Conservation (phyloP, 805 yeast genomes). For the Cyberlindnera suaveolens region DNA sequence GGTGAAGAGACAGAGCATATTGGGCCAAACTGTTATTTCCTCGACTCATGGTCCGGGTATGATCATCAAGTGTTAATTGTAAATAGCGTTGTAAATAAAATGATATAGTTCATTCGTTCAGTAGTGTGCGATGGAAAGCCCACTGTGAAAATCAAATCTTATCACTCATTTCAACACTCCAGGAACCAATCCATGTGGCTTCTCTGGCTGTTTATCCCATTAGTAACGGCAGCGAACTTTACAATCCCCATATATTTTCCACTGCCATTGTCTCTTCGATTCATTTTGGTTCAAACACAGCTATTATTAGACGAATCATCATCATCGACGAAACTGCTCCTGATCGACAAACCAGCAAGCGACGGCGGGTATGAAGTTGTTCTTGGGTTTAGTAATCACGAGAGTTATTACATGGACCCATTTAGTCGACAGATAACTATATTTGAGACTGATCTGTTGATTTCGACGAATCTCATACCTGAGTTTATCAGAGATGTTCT, state of each 20-base stretch:
- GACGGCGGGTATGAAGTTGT: neutral
- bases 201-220: neutral
- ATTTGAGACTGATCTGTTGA: conserved; percentile 13
- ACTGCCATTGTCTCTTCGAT: neutral
- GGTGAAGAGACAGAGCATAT: conserved; percentile 57
- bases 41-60: conserved; percentile 79
- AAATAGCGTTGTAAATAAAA: neutral
- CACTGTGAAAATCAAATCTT: no score
- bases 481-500: neutral
- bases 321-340: no score
- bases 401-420: conserved; percentile 13
- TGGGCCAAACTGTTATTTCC: conserved; percentile 64
- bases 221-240: neutral
- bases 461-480: neutral
- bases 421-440: conserved; percentile 2
- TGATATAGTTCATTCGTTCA: no score
- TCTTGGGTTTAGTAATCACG: conserved; percentile 5
- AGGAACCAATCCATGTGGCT: no score
- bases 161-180: no score
- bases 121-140: no score
- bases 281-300: neutral
- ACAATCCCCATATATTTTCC: neutral
- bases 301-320: neutral
- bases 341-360: no score
- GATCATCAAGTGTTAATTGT: conserved; percentile 31